phyloP scores from a whole-genome alignment of 306 rosid species.

The Cotoneaster glaucophyllus region DNA sequence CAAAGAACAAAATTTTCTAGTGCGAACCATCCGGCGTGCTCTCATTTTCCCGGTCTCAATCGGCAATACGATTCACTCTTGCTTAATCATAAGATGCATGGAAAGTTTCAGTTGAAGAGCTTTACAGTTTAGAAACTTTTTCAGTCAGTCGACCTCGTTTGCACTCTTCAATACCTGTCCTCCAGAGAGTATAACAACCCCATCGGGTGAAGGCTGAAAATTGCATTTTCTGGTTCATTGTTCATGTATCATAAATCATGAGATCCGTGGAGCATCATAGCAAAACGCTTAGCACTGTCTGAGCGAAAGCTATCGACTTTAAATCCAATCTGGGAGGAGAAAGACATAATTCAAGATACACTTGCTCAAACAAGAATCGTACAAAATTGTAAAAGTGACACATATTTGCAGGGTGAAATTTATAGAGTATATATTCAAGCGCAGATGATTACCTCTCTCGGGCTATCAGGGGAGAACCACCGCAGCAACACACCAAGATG shows the following conservation, averaged over 20 bases:
- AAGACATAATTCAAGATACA: slow-evolving; percentile 25
- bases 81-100: slow-evolving; percentile 17
- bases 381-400: neutral
- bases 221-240: slow-evolving; percentile 32
- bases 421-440: neutral
- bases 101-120: slow-evolving; percentile 26
- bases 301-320: slow-evolving; percentile 69
- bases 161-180: slow-evolving; percentile 37
- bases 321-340: slow-evolving; percentile 55
- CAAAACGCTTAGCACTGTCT: slow-evolving; percentile 68
- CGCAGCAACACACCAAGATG: slow-evolving; percentile 73
- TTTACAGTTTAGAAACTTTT: slow-evolving; percentile 14
- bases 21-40: slow-evolving; percentile 2
- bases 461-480: slow-evolving; percentile 80
- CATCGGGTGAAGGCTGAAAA: slow-evolving; percentile 30
- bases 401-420: slow-evolving; percentile 3
- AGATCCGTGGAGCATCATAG: slow-evolving; percentile 65
- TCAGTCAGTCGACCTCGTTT: slow-evolving; percentile 32
- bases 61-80: slow-evolving; percentile 17
- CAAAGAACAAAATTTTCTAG: slow-evolving; percentile 19
- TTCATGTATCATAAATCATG: slow-evolving; percentile 60
- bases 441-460: slow-evolving; percentile 55
- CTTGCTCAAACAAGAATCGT: slow-evolving; percentile 7
- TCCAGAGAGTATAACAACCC: slow-evolving; percentile 40
- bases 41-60: slow-evolving; percentile 16